These are phyloP conservation scores for Tricharina praecox DNA, from an alignment of 495 filamentous ascomycete genomes.

Conservation along the genomic window DNA sequence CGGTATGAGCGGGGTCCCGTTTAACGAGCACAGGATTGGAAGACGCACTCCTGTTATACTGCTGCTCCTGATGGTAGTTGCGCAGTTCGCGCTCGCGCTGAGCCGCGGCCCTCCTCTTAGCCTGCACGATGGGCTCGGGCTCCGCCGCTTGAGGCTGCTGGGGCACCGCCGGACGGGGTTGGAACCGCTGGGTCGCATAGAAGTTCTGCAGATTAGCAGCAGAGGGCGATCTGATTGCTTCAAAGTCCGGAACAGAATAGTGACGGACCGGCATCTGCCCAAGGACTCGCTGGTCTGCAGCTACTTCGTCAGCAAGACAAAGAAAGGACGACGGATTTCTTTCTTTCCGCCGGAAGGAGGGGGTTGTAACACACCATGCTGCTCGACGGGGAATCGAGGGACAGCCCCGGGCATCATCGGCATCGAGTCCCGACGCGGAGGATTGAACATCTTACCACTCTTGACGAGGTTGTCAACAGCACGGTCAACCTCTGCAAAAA, in stretches of 20 bases:
- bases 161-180: slow-evolving; percentile 46
- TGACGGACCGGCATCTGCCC: slow-evolving; percentile 37
- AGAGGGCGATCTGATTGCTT: slow-evolving; percentile 47
- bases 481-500: slow-evolving; percentile 74
- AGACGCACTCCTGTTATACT: slow-evolving; percentile 86
- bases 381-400: slow-evolving; percentile 40
- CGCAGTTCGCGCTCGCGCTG: slow-evolving; percentile 97
- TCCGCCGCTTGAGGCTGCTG: slow-evolving; percentile 74
- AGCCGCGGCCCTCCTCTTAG: slow-evolving; percentile 94
- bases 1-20: slow-evolving; percentile 30
- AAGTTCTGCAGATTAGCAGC: slow-evolving; percentile 77
- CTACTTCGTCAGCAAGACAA: neutral
- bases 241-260: slow-evolving; percentile 76
- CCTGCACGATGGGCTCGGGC: slow-evolving; percentile 96
- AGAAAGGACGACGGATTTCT: neutral
- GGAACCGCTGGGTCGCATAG: slow-evolving; percentile 85
- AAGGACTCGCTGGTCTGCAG: slow-evolving; percentile 21
- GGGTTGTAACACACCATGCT: slow-evolving; percentile 31
- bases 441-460: slow-evolving; percentile 79
- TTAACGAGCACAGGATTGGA: slow-evolving; percentile 25
- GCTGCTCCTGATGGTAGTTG: slow-evolving; percentile 99
- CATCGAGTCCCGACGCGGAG: slow-evolving; percentile 72
- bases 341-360: neutral
- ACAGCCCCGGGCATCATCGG: slow-evolving; percentile 40
- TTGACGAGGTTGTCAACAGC: slow-evolving; percentile 90